Evolutionary conservation across 768 basidiomycete genomes (phyloP).

Genomic region (Collybiopsis confluens): DNA sequence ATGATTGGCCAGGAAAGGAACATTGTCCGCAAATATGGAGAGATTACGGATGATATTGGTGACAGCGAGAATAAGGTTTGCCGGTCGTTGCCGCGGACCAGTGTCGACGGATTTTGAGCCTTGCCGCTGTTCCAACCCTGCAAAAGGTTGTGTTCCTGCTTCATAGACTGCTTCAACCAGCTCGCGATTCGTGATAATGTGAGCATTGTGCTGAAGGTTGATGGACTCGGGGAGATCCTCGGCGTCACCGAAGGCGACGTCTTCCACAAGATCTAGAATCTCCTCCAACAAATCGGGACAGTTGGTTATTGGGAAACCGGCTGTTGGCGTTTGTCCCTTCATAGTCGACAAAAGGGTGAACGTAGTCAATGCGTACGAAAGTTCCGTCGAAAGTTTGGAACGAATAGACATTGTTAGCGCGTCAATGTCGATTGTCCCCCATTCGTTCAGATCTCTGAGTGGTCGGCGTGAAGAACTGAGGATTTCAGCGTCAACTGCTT

Average conservation of each 20-base stretch:
- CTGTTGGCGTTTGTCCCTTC: slow-evolving; percentile 57
- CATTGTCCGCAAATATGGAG: slow-evolving; percentile 70
- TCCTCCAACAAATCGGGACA: slow-evolving; percentile 84
- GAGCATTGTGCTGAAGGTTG: slow-evolving; percentile 22
- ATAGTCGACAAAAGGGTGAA: slow-evolving; percentile 78
- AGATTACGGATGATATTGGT: slow-evolving; percentile 86
- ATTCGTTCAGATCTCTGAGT: slow-evolving; percentile 73
- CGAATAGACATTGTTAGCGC: slow-evolving; percentile 91
- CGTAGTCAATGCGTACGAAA: slow-evolving; percentile 88
- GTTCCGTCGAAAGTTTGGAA: slow-evolving; percentile 76
- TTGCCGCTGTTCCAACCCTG: slow-evolving; percentile 44
- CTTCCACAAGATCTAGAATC: slow-evolving; percentile 81
- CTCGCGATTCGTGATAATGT: slow-evolving; percentile 61
- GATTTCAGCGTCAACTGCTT: slow-evolving; percentile 60
- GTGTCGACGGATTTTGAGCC: slow-evolving; percentile 43
- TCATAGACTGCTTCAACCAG: slow-evolving; percentile 57
- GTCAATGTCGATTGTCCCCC: slow-evolving; percentile 88
- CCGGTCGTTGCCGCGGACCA: slow-evolving; percentile 64
- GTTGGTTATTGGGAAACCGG: slow-evolving; percentile 72
- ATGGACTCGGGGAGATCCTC: slow-evolving; percentile 26
- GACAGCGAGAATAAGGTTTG: slow-evolving; percentile 63
- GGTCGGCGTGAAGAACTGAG: slow-evolving; percentile 47
- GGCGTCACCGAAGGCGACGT: slow-evolving; percentile 62
- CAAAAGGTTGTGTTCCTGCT: slow-evolving; percentile 55
- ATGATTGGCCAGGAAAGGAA: slow-evolving; percentile 59